Evolutionary conservation across 1,139 yeast species (phyloP).

Genomic region (Pichia sp.): DNA sequence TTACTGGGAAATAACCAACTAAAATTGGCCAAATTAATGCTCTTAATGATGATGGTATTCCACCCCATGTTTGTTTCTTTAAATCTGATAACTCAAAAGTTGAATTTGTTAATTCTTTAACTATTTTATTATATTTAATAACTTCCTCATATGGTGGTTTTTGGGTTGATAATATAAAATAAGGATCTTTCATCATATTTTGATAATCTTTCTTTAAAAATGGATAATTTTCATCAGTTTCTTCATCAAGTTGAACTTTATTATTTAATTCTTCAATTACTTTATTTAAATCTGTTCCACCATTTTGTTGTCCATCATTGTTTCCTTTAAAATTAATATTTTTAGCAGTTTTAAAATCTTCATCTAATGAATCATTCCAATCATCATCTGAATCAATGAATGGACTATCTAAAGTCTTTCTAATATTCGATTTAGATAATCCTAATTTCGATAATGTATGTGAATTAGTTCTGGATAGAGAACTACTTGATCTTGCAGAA

Average conservation of each 20-base stretch:
- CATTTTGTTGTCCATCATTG: too few relatives aligned
- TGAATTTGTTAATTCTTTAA: conserved; percentile 52
- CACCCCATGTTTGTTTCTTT: conserved; percentile 86
- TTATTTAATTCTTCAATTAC: background rate
- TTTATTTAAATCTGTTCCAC: too few relatives aligned
- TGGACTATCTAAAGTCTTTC: conserved; percentile 6
- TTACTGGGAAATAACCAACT: conserved; percentile 86
- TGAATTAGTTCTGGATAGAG: conserved; percentile 11
- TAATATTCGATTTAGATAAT: background rate
- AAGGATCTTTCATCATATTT: conserved; percentile 31
- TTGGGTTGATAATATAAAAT: conserved; percentile 36
- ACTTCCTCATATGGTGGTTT: conserved; percentile 31
- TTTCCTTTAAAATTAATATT: too few relatives aligned
- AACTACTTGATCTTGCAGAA: conserved; percentile 9
- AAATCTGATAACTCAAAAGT: conserved; percentile 63
- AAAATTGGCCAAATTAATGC: conserved; percentile 87
- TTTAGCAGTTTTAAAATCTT: conserved; percentile 1
- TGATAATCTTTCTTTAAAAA: conserved; percentile 25
- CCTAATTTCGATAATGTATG: conserved; percentile 10
- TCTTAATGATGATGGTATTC: conserved; percentile 76
- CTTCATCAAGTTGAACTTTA: conserved; percentile 4
- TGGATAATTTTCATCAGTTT: conserved; percentile 20
- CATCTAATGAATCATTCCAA: conserved; percentile 14
- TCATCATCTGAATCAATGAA: conserved; percentile 15
- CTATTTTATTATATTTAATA: conserved; percentile 62